Conservation (phyloP, 2,329 filamentous ascomycete genomes). For the Aspergillus unguis region DNA sequence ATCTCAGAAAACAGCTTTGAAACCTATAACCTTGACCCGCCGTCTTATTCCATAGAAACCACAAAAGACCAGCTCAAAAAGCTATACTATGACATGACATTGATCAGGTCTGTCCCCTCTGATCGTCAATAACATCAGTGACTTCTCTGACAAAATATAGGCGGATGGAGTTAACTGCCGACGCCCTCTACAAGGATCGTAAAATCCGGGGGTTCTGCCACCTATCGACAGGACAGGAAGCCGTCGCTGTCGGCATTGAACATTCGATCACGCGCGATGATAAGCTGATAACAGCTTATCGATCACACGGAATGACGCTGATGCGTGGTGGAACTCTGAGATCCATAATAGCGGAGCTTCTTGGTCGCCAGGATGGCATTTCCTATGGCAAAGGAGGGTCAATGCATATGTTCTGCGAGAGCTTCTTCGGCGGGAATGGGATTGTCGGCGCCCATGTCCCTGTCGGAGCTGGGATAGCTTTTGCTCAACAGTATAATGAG, state of each 20-base stretch:
- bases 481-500: slow-evolving; percentile 86
- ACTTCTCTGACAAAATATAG: slow-evolving; percentile 44
- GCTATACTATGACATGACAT: slow-evolving; percentile 96
- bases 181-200: slow-evolving; percentile 97
- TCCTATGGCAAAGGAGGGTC: slow-evolving; percentile 96
- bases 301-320: slow-evolving; percentile 92
- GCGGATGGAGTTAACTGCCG: slow-evolving; percentile 97
- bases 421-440: slow-evolving; percentile 96
- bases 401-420: slow-evolving; percentile 98
- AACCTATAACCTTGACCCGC: slow-evolving; percentile 94
- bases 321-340: slow-evolving; percentile 88
- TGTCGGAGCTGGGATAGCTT: slow-evolving; percentile 88
- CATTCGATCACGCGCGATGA: slow-evolving; percentile 84
- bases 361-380: slow-evolving; percentile 89
- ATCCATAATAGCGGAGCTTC: slow-evolving; percentile 87
- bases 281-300: slow-evolving; percentile 92
- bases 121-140: neutral
- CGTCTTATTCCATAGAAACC: slow-evolving; percentile 79
- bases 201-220: slow-evolving; percentile 99
- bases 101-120: slow-evolving; percentile 61
- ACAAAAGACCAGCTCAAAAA: slow-evolving; percentile 94
- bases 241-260: slow-evolving; percentile 92
- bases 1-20: slow-evolving; percentile 96
- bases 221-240: slow-evolving; percentile 93
- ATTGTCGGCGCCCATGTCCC: slow-evolving; percentile 97